Evolutionary conservation across 352 stramenopile genomes (phyloP), one percentile per base, ranked within the genome.

Genomic region (Nothophytophthora sp.): DNA sequence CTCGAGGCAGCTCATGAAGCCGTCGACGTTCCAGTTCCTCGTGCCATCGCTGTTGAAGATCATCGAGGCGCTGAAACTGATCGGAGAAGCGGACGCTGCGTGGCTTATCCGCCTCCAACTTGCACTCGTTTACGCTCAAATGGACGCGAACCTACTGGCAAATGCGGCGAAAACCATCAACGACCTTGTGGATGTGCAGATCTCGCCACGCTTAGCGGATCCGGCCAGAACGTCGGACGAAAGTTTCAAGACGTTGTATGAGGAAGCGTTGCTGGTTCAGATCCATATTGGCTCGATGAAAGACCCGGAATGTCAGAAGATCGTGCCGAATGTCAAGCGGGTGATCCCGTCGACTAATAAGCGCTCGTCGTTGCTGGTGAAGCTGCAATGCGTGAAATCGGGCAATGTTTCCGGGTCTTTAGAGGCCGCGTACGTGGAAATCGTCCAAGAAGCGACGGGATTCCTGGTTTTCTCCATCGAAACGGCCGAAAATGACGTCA

Each of bases 1-100:
- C 39, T 72, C 84, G 37, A 68, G 88, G 4, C 76, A 86, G 46
- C 66, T 96, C 22, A 92, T 97, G 73, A 93, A 94, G 45, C 61
- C 65, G 11, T 71, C 73, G 4, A 90, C 69, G 1, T 87, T 87
- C 22, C 80, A 89, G 56, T 89, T 91, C 43, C 61, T 94, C 7
- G 43, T 73, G n/a, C 61, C 75, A 12, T 90, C 84, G 7, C 67
- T 96, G 29, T 46, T 32, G 2, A 77, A 60, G 6, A 68, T 96
- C 2, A 51, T 89, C 18, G 83, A 96, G 0, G 74, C 86, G 2
- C 67, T 97, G 0, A 81, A 90, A 42, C 29, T 64, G 2, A 69
- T 81, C 2, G 72, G 80, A 0, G 90, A 97, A 45, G 50, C 77
- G 9, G 86, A 97, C 52, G 44, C 80, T 2, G 47, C 57, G 20